Base-by-base conservation (phyloP, 2,329 filamentous ascomycete genomes). In the Colletotrichum destructivum region DNA sequence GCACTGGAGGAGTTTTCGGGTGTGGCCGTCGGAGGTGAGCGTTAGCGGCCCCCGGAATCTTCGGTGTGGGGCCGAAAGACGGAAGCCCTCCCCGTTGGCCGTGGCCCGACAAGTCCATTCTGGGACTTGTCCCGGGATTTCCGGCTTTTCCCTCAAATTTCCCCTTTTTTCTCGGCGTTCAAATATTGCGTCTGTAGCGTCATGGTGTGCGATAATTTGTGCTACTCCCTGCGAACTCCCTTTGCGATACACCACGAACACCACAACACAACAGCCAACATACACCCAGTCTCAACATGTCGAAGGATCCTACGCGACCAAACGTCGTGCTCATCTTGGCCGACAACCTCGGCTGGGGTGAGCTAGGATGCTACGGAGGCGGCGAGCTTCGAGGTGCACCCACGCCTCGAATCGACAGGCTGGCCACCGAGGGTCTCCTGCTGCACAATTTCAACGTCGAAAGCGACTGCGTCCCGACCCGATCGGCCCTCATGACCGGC, bases 371-470 rank as follows among this genome's bases (percentile, higher is more conserved):
- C 52, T 81, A 81, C 47, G 79, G 80, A 1, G 79, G 80, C 9
- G 79, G 80, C 1, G 52, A 72, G 3, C 74, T 82, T 3, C 78
- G 79, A 1, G 80, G 80, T 6, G 80, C 80, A 4, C 75, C 78
- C 2, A 82, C 79, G 0, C 80, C 79, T 12, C 74, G 80, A 4
- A 81, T 81, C 57, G 79, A 81, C 51, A 75, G 73, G 18, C 75
- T 82, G 8, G 77, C 80, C 4, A 77, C 75, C 0, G 75, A 81
- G 47, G 80, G 80, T 6, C 74, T 81, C 0, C 71, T 81, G 0
- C 55, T 81, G 15, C 79, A 81, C 64, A 82, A 81, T 69, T 82
- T 81, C 75, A 82, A 82, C n/a, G 79, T 82, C 4, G 79, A 82
- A 65, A 81, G 80, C 62, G 80, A 81, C 44, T 81, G 79, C 16